These are phyloP conservation scores for Paradendryphiella salina DNA, from an alignment of 2,329 filamentous ascomycete genomes.

Conservation along the genomic window DNA sequence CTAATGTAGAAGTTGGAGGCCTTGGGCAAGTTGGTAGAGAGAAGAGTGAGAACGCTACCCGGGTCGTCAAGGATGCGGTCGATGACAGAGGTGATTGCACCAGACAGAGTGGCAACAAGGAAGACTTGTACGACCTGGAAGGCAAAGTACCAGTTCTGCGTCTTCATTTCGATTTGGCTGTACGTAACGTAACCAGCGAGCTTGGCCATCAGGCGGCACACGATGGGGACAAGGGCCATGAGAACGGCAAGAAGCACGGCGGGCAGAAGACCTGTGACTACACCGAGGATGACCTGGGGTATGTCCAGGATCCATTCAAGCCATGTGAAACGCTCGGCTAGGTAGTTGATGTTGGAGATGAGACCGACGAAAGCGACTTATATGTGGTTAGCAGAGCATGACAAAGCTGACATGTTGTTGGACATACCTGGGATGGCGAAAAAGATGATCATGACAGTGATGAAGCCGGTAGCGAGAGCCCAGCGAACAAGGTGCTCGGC, in stretches of 20 bases:
- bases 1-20: constrained; percentile 94
- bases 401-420: neutral
- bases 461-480: constrained; percentile 44
- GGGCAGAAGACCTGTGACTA: constrained; percentile 53
- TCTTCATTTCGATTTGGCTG: constrained; percentile 65
- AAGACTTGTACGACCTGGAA: constrained; percentile 97
- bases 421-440: constrained; percentile 48
- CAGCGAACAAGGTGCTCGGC: constrained; percentile 39
- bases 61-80: constrained; percentile 65
- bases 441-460: constrained; percentile 51
- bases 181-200: constrained; percentile 47
- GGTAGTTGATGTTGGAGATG: constrained; percentile 52
- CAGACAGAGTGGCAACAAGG: constrained; percentile 79
- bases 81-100: constrained; percentile 68
- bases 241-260: constrained; percentile 49
- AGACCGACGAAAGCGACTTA: constrained; percentile 49
- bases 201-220: constrained; percentile 47
- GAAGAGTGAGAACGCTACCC: constrained; percentile 60
- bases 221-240: constrained; percentile 51
- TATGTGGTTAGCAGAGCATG: constrained; percentile 12
- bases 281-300: constrained; percentile 48
- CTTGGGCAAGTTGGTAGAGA: constrained; percentile 75
- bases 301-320: constrained; percentile 51
- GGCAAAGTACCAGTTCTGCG: constrained; percentile 88
- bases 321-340: constrained; percentile 46